A percentile compares a stretch with the other conserved stretches of the same genome.
These are phyloP conservation scores for Fraxinus platypoda DNA, from an alignment of 305 asterid species.

Conservation along the genomic window DNA sequence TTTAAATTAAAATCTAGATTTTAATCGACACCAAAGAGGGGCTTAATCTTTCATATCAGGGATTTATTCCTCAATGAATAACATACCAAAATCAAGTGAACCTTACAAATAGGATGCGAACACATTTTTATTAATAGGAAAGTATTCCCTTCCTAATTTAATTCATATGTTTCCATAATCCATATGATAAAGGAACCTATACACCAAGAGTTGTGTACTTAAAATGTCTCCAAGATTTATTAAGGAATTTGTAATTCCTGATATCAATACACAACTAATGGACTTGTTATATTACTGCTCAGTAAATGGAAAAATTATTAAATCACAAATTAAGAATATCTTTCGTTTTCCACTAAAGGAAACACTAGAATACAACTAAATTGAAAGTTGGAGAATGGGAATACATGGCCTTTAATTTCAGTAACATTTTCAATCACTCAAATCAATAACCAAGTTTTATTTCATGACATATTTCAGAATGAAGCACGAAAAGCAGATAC, in stretches of 20 bases:
- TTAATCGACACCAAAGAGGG: too few relatives aligned
- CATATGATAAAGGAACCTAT: too few relatives aligned
- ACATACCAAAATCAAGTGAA: not conserved
- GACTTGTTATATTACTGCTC: not conserved
- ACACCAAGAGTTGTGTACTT: too few relatives aligned
- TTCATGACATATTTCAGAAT: slow-evolving; percentile 5
- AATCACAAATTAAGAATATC: slow-evolving; percentile 16
- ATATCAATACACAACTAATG: too few relatives aligned
- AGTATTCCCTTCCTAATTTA: not conserved
- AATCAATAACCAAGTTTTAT: slow-evolving; percentile 9
- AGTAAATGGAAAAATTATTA: slow-evolving; percentile 2
- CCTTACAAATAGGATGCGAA: not conserved
- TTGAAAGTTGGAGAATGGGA: not conserved
- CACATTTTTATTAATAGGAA: not conserved
- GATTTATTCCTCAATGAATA: not conserved
- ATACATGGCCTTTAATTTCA: not conserved
- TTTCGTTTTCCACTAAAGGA: slow-evolving; percentile 7
- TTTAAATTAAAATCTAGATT: too few relatives aligned
- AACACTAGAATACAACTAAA: not conserved
- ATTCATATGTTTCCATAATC: not conserved
- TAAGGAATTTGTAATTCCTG: too few relatives aligned
- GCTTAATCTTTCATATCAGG: not conserved
- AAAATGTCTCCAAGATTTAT: too few relatives aligned
- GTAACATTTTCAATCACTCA: not conserved
- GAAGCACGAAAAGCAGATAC: not conserved